Percentiles rank a stretch among this genome's conserved stretches.
phyloP scores from a whole-genome alignment of 768 basidiomycete genomes.

The Boletus pseudopeckii region DNA sequence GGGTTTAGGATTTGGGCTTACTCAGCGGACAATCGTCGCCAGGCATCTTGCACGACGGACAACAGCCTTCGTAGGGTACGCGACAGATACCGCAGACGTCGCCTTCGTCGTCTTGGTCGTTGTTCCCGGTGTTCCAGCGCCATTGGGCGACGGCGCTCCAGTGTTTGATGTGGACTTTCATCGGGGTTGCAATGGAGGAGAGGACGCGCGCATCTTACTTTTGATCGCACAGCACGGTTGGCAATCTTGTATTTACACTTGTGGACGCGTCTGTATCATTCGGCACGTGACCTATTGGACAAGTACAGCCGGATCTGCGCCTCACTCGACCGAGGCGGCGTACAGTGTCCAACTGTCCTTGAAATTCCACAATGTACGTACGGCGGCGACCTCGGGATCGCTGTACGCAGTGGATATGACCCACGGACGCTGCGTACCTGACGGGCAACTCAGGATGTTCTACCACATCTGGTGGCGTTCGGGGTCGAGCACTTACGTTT shows the following conservation, averaged over 20 bases:
- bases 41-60: slow-evolving; percentile 93
- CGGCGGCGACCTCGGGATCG: slow-evolving; percentile 6
- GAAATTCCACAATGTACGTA: not conserved
- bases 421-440: too few relatives aligned
- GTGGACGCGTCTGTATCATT: not conserved
- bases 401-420: too few relatives aligned
- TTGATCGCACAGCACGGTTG: too few relatives aligned
- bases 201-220: not conserved
- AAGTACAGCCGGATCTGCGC: too few relatives aligned
- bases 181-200: not conserved
- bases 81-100: slow-evolving; percentile 87
- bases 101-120: slow-evolving; percentile 44
- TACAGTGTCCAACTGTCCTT: too few relatives aligned
- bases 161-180: slow-evolving; percentile 81
- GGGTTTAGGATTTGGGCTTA: not conserved
- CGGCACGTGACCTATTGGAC: not conserved
- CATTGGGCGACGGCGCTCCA: slow-evolving; percentile 90
- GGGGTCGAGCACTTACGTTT: too few relatives aligned
- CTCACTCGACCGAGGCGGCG: too few relatives aligned
- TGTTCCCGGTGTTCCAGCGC: slow-evolving; percentile 67
- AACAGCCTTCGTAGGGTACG: slow-evolving; percentile 90
- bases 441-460: too few relatives aligned
- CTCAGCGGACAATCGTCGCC: slow-evolving; percentile 94
- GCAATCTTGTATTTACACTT: not conserved
- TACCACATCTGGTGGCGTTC: too few relatives aligned